Evolutionary conservation across 164 flowering plant genomes (phyloP).

Genomic region (Saururus chinensis): DNA sequence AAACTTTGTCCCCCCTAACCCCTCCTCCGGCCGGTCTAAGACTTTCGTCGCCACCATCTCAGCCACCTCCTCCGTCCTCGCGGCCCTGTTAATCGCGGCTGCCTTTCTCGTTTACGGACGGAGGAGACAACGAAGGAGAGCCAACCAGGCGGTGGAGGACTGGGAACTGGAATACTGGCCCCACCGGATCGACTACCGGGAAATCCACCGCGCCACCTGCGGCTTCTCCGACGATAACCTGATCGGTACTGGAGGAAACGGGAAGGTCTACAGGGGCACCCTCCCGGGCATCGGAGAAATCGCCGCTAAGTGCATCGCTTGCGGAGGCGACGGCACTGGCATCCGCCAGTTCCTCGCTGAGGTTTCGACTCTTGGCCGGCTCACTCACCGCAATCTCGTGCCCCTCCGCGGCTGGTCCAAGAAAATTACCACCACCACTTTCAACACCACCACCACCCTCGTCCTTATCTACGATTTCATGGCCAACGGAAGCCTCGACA

Average conservation of each 20-base stretch:
- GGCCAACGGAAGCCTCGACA: conserved; percentile 46
- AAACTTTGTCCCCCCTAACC: conserved; percentile 20
- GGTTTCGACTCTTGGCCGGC: conserved; percentile 38
- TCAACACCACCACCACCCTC: conserved; percentile 25
- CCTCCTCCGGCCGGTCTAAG: conserved; percentile 9
- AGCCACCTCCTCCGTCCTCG: conserved; percentile 6
- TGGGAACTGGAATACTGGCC: conserved; percentile 57
- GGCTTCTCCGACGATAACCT: conserved; percentile 28
- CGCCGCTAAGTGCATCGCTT: conserved; percentile 33
- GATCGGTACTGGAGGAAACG: conserved; percentile 36
- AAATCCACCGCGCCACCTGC: conserved; percentile 26
- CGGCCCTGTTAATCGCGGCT: neutral
- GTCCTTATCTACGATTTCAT: conserved; percentile 32
- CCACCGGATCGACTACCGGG: conserved; percentile 27
- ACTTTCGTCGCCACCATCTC: conserved; percentile 20
- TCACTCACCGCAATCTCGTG: conserved; percentile 42
- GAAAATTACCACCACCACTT: conserved; percentile 19
- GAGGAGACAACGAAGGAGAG: conserved; percentile 4
- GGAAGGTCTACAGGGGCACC: conserved; percentile 37
- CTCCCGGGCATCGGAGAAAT: conserved; percentile 21
- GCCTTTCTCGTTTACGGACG: neutral
- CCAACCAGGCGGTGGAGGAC: conserved; percentile 19
- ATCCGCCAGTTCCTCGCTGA: conserved; percentile 36
- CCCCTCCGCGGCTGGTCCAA: conserved; percentile 43
- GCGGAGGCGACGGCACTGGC: conserved; percentile 17